Base-by-base conservation (phyloP, 305 asterid genomes). In the Rubia tinctorum region DNA sequence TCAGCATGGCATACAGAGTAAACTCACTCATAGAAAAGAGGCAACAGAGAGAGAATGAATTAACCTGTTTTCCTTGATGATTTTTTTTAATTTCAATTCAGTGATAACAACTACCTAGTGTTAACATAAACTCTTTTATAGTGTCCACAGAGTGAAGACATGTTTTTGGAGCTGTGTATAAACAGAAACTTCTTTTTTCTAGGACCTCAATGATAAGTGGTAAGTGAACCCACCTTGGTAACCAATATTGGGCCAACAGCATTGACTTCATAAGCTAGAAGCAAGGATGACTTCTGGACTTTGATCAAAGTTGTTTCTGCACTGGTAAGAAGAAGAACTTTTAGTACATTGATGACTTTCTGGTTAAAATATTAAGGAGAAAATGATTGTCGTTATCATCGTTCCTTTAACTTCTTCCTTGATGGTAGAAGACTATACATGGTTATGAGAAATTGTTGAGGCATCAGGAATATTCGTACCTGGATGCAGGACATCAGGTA, bases 301-400 rank as follows among this genome's bases (percentile, higher is more conserved):
- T 89, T 94, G 88, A 80, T 90, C 88, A 94, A 77, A 53, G 97
- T 94, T 66, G 99, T 94, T 86, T 94, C 99, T 91, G 96, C 80
- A 84, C 88, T 78, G 89, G 76, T 85, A 81, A 80, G 68, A 71
- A 75, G 77, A 61, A 40, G 45, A 65, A 51, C 67, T 68, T 74
- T 68, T 73, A 68, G 71, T 76, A 82, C 74, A 78, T 77, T 39
- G 64, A 65, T 27, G 66, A 59, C 64, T 47, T 44, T 17, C 15
- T 61, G 30, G 8, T 43, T 17, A 63, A 72, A 72, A 75, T 0
- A 17, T 58, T 68, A 75, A 68, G 61, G 12, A 1, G 69, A 53
- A 10, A 10, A 39, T 15, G 43, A 25, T n/a, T 56, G 8, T 42
- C 17, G 22, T 30, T 7, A 9, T 39, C 9, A 49, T 0, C n/a